Percentiles rank a stretch among this genome's conserved stretches.
Evolutionary conservation across 2,329 filamentous ascomycete species (phyloP).

Genomic region (Phialophora tarda): DNA sequence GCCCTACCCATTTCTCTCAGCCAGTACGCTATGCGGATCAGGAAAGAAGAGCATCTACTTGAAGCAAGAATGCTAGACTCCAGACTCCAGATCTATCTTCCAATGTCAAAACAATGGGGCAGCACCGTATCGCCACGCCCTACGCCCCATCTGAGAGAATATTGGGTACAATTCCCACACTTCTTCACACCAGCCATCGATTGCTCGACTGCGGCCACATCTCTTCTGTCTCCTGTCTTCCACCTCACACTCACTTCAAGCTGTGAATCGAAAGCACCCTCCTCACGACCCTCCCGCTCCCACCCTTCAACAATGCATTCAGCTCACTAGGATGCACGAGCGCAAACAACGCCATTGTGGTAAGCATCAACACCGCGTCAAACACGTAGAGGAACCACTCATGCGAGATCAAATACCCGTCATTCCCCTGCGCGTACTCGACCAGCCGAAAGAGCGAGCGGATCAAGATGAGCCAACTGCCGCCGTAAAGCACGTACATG

Average conservation of each 20-base stretch:
- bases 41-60: neutral
- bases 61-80: neutral
- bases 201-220: neutral
- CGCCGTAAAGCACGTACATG: slow-evolving; percentile 43
- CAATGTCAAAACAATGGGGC: neutral
- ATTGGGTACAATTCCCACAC: neutral
- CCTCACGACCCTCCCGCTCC: slow-evolving; percentile 16
- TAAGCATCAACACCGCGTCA: slow-evolving; percentile 43
- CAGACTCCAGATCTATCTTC: neutral
- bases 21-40: neutral
- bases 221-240: neutral
- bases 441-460: slow-evolving; percentile 44
- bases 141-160: neutral
- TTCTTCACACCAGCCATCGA: neutral
- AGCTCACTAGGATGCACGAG: slow-evolving; percentile 24
- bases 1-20: neutral
- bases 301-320: slow-evolving; percentile 21
- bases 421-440: slow-evolving; percentile 44
- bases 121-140: neutral
- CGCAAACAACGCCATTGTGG: slow-evolving; percentile 22
- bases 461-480: slow-evolving; percentile 42
- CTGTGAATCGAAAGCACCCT: slow-evolving; percentile 7
- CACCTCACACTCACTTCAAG: neutral
- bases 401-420: slow-evolving; percentile 43
- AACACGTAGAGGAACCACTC: slow-evolving; percentile 46